phyloP scores from a whole-genome alignment of 164 flowering plant genomes.

The Sextonia rubra region DNA sequence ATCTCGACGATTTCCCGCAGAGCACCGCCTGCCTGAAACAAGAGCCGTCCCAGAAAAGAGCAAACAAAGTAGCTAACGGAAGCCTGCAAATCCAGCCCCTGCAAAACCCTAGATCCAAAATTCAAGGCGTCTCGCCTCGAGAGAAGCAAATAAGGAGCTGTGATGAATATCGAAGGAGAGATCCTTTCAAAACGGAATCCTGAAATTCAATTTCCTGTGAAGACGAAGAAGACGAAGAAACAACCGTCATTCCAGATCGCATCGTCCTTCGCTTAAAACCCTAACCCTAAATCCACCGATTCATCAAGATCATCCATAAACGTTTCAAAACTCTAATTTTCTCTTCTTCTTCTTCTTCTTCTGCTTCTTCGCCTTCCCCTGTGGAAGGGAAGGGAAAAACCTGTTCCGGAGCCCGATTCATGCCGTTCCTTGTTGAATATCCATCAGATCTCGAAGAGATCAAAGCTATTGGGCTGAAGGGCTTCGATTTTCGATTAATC shows the following conservation, averaged over 20 bases:
- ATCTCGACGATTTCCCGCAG: neutral
- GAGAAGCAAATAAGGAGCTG: too few relatives aligned
- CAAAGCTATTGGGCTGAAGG: neutral
- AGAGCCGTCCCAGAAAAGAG: neutral
- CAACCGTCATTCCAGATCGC: neutral
- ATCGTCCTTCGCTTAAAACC: neutral
- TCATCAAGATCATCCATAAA: neutral
- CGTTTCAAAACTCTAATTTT: constrained; percentile 6
- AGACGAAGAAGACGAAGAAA: neutral
- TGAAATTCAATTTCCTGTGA: neutral
- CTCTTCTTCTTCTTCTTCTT: neutral
- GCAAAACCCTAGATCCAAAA: constrained; percentile 12
- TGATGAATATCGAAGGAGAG: neutral
- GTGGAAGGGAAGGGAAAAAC: neutral
- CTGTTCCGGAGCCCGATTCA: neutral
- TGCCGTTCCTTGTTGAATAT: neutral
- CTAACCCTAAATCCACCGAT: constrained; percentile 4
- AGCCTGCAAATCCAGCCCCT: neutral
- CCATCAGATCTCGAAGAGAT: constrained; percentile 5
- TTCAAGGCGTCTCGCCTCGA: constrained; percentile 2
- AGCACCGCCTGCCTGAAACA: neutral
- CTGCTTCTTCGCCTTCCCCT: neutral
- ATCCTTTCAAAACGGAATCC: neutral
- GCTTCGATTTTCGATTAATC: neutral
- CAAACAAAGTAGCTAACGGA: neutral